phyloP scores from a whole-genome alignment of 2,329 filamentous ascomycete genomes.

The Neoscytalidium dimidiatum region DNA sequence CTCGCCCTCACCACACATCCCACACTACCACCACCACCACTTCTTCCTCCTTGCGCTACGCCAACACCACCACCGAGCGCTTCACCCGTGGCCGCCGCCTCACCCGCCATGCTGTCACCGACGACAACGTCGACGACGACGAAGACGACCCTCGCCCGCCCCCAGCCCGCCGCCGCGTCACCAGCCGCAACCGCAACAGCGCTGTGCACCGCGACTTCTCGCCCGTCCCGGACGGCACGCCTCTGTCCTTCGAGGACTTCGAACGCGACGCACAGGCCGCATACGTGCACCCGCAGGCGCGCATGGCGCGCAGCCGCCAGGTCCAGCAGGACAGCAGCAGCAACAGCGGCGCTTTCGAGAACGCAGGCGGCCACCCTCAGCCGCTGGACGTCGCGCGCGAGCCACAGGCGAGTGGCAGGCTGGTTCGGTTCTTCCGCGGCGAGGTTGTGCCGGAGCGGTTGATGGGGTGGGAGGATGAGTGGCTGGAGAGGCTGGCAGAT shows the following conservation, averaged over 20 bases:
- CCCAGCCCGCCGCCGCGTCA: not conserved
- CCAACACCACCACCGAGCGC: not conserved
- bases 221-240: not conserved
- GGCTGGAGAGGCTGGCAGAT: not conserved
- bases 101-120: not conserved
- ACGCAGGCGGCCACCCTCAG: not conserved
- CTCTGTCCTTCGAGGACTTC: too few species aligned
- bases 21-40: not conserved
- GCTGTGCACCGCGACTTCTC: not conserved
- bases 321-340: too few species aligned
- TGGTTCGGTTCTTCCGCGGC: not conserved
- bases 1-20: too few species aligned
- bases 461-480: not conserved
- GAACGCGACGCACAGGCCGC: not conserved
- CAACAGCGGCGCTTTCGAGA: not conserved
- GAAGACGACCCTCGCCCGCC: not conserved
- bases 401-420: not conserved
- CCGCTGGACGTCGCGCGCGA: not conserved
- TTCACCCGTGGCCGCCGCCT: not conserved
- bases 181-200: not conserved
- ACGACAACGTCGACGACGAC: too few species aligned
- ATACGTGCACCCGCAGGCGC: not conserved
- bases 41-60: not conserved
- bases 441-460: not conserved
- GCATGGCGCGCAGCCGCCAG: not conserved